Conservation (phyloP, 2,329 filamentous ascomycete species). For the Sporothrix brasiliensis region DNA sequence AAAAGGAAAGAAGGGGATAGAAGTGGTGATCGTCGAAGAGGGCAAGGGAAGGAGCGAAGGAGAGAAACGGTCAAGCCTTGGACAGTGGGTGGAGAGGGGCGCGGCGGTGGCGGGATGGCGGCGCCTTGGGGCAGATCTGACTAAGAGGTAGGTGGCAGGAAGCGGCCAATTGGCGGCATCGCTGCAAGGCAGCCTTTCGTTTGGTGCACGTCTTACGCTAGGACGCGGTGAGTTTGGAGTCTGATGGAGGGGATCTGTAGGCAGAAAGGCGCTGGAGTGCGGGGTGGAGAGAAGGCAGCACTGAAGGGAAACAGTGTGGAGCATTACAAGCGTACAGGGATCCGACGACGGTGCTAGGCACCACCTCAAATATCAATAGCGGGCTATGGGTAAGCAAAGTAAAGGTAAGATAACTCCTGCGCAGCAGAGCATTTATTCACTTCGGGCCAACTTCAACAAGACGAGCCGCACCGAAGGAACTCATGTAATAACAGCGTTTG, state of each 20-base stretch:
- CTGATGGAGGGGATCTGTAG: conserved; percentile 16
- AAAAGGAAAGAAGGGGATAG: conserved; percentile 2
- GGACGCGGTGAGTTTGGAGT: neutral
- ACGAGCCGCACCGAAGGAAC: neutral
- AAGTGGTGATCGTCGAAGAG: conserved; percentile 24
- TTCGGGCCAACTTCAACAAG: neutral
- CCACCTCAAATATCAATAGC: neutral
- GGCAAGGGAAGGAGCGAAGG: conserved; percentile 23
- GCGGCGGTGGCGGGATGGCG: conserved; percentile 24
- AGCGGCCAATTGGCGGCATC: neutral
- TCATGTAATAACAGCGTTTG: neutral
- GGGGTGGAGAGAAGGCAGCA: conserved; percentile 17
- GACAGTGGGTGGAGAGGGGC: conserved; percentile 21
- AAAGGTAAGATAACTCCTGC: neutral
- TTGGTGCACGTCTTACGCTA: neutral
- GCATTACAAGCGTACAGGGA: neutral
- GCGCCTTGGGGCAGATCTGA: neutral
- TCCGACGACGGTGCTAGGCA: neutral
- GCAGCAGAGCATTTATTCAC: neutral
- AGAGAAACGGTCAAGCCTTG: conserved; percentile 25
- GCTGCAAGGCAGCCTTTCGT: conserved; percentile 17
- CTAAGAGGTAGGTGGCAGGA: conserved; percentile 24
- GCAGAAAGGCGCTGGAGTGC: conserved; percentile 10
- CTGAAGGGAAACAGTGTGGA: neutral
- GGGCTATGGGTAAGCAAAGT: neutral